Evolutionary conservation across 208 protist species (phyloP), one percentile per base, ranked within the genome.

Genomic region (Wallacemonas sp.): DNA sequence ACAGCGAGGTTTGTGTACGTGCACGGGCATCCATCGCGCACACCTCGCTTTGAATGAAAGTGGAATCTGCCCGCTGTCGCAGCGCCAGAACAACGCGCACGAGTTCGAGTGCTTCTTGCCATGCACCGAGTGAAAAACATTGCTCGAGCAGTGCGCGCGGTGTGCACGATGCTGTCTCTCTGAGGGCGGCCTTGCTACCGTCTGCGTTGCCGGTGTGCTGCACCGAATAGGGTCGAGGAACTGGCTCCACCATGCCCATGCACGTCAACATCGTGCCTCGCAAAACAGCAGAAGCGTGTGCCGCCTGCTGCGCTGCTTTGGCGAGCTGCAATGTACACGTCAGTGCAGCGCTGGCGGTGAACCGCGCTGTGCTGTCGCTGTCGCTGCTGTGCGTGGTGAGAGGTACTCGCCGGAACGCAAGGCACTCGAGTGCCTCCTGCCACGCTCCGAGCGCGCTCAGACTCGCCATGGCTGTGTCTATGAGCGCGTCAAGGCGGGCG

Each of bases 61-160:
- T 44, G 8, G 2, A 39, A 4, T 21, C 41, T 15, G 22, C 30
- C 17, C 56, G 56, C 38, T 1, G 2, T 2, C 30, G 33, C 19
- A 39, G 33, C 1, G 38, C 45, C 24, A 66, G 28, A 2, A 70
- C 72, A 4, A 38, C 1, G 19, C 68, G 31, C 22, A 62, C 39
- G 22, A 38, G 39, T 36, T 62, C 63, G n/a, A 78, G 41, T 4
- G 67, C 47, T 26, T 66, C 67, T 19, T 68, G 21, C 72, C 72
- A 78, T 24, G 72, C 72, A 8, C 65, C 72, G 42, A 63, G 62
- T 11, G 38, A 47, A 21, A 78, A 26, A n/a, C 66, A 64, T 14
- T 28, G 34, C 24, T 62, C 46, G 4, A 78, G 55, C 21, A 53
- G 44, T 6, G 26, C 45, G 30, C 42, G 46, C 21, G 51, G 51